Evolutionary conservation across 768 basidiomycete genomes (phyloP).

Genomic region (Leccinellum albellum): DNA sequence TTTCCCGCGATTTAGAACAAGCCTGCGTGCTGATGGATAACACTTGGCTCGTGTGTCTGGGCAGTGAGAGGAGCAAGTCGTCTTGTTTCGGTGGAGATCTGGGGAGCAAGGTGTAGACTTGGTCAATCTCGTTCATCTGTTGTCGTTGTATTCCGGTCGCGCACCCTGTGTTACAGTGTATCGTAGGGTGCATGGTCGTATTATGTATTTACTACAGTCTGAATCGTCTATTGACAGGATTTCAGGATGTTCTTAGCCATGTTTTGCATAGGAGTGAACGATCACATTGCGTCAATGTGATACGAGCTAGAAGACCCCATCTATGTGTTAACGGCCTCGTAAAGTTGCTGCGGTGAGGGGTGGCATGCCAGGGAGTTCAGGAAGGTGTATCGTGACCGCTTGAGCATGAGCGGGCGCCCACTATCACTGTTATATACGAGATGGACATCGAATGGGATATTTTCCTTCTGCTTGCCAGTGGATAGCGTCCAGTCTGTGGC

Average conservation of each 20-base stretch:
- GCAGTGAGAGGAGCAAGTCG: background rate
- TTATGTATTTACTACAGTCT: background rate
- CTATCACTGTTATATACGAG: no score
- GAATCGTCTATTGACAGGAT: no score
- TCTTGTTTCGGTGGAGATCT: background rate
- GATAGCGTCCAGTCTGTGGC: no score
- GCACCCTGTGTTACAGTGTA: background rate
- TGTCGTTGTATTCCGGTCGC: background rate
- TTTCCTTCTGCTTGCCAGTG: background rate
- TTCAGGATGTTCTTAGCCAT: background rate
- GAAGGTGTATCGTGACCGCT: background rate
- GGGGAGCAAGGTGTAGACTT: background rate
- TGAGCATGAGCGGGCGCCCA: background rate
- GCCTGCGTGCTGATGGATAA: background rate
- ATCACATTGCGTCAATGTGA: no score
- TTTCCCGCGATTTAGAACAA: background rate
- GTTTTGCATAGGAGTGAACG: no score
- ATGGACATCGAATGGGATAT: background rate
- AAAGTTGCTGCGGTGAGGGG: no score
- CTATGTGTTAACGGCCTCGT: no score
- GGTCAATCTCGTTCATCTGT: background rate
- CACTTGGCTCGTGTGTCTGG: background rate
- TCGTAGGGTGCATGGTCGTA: background rate
- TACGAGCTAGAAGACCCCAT: no score
- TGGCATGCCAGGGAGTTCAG: no score